phyloP scores from a whole-genome alignment of 441 rosid species.

The Capsella rubella region DNA sequence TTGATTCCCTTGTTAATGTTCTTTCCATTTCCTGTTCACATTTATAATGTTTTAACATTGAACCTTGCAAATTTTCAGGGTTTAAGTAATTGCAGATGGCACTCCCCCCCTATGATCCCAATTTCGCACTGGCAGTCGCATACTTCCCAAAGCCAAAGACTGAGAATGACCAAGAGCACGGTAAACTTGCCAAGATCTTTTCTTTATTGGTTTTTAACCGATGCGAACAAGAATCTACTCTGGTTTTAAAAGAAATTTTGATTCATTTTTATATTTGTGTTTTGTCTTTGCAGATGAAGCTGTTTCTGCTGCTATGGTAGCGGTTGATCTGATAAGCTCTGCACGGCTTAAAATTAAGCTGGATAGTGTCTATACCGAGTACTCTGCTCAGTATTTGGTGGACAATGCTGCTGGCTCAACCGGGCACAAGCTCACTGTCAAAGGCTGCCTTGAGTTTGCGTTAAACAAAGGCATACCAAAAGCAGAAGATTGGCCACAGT shows the following conservation, averaged over 20 bases:
- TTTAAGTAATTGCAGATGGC: conserved; percentile 5
- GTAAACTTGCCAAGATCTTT: neutral
- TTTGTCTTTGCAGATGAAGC: conserved; percentile 16
- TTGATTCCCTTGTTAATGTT: neutral
- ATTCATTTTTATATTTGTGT: neutral
- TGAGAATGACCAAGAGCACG: neutral
- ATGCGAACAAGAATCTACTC: no score
- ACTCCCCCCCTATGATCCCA: neutral
- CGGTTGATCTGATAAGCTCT: conserved; percentile 18
- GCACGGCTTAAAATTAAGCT: conserved; percentile 17
- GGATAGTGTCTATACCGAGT: conserved; percentile 7
- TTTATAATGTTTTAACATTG: neutral
- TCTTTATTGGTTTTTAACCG: no score
- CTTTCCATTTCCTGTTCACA: neutral
- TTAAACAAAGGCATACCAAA: no score
- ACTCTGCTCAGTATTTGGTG: conserved; percentile 19
- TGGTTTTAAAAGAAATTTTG: neutral
- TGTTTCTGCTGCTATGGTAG: conserved; percentile 15
- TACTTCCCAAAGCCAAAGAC: neutral
- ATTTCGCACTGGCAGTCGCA: neutral
- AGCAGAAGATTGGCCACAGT: no score
- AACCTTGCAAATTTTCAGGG: conserved; percentile 2
- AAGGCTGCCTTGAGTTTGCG: no score
- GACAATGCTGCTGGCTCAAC: conserved; percentile 4
- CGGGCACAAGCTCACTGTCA: neutral